Conservation (phyloP, 768 basidiomycete genomes). For the Auriculariales sp. region DNA sequence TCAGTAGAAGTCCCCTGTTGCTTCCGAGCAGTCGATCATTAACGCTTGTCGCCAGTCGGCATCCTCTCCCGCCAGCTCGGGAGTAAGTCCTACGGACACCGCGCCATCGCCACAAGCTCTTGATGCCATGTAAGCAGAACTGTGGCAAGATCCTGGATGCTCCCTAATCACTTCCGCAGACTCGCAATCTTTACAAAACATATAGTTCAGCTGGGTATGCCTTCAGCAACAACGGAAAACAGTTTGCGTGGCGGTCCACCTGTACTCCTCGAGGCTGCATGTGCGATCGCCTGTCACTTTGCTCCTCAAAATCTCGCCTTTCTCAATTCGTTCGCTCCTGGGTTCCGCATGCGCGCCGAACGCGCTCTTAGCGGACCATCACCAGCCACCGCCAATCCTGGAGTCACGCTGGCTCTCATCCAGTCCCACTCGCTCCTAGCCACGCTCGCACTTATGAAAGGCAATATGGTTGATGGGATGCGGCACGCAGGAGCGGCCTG, state of each 20-base stretch:
- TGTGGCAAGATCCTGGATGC: too few relatives aligned
- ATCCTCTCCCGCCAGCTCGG: neutral
- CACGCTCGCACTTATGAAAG: neutral
- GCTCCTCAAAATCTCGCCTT: neutral
- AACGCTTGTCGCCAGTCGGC: too few relatives aligned
- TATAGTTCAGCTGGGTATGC: neutral
- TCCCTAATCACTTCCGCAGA: too few relatives aligned
- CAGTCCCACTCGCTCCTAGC: neutral
- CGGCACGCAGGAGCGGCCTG: neutral
- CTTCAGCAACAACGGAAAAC: neutral
- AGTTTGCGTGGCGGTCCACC: neutral
- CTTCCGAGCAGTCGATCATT: too few relatives aligned
- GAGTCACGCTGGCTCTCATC: neutral
- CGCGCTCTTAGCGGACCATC: too few relatives aligned
- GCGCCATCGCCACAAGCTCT: neutral
- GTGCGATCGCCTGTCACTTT: neutral
- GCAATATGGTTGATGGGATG: neutral
- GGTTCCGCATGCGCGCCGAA: neutral
- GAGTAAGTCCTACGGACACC: neutral
- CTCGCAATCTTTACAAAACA: neutral
- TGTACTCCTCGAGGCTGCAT: neutral
- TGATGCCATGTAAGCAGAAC: neutral
- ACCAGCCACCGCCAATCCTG: too few relatives aligned
- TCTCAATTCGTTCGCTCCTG: neutral
- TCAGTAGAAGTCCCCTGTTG: too few relatives aligned